Evolutionary conservation across 805 yeast species (phyloP).

Genomic region (Ogataea philodendri): DNA sequence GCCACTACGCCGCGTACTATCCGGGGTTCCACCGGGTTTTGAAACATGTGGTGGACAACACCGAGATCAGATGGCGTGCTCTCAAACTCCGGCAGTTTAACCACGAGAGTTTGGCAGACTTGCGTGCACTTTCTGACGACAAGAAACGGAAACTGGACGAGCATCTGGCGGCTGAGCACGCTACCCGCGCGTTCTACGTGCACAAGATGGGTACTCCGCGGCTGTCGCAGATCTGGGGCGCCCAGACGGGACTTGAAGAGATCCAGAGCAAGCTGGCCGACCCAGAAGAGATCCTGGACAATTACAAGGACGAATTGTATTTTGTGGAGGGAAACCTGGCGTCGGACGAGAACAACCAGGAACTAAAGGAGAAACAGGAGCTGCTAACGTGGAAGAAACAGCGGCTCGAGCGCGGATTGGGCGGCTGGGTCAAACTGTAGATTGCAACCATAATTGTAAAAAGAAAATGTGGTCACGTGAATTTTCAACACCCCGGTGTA

Average conservation of each 20-base stretch:
- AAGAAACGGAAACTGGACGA: slow-evolving; percentile 28
- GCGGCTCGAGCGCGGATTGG: slow-evolving; percentile 20
- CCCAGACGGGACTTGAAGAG: slow-evolving; percentile 23
- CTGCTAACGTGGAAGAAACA: slow-evolving; percentile 29
- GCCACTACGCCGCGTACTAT: slow-evolving; percentile 18
- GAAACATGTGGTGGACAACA: slow-evolving; percentile 18
- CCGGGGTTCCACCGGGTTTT: slow-evolving; percentile 16
- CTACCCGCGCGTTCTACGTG: slow-evolving; percentile 23
- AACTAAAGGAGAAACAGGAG: slow-evolving; percentile 16
- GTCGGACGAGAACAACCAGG: slow-evolving; percentile 5
- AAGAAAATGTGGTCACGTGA: slow-evolving; percentile 16
- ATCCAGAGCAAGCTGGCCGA: slow-evolving; percentile 15
- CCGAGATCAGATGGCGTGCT: slow-evolving; percentile 26
- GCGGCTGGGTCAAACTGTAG: slow-evolving; percentile 13
- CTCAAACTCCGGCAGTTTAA: slow-evolving; percentile 32
- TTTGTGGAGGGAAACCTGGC: slow-evolving; percentile 23
- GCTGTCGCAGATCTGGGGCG: slow-evolving; percentile 30
- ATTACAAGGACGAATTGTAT: slow-evolving; percentile 31
- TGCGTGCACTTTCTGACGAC: slow-evolving; percentile 14
- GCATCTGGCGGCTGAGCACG: slow-evolving; percentile 12
- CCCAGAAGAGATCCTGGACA: slow-evolving; percentile 22
- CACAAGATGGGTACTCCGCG: slow-evolving; percentile 31
- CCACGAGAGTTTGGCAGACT: slow-evolving; percentile 23
- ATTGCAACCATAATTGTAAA: too few species aligned
- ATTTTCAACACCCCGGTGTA: slow-evolving; percentile 12